Base-by-base conservation (phyloP, 805 yeast genomes). In the Teunomyces funiuensis region DNA sequence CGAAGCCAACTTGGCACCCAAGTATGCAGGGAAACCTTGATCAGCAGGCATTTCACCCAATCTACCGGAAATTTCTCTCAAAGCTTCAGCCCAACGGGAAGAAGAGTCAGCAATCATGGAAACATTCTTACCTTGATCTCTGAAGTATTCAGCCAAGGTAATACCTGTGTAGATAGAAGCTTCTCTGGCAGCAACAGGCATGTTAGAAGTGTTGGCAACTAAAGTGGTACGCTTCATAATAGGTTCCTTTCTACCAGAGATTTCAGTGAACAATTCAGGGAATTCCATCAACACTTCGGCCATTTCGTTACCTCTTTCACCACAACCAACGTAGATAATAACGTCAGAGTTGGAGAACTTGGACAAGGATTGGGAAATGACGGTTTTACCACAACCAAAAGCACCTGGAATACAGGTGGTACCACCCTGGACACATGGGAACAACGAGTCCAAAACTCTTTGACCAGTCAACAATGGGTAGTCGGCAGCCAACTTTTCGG, bases 41-140 rank as follows among this genome's bases (percentile, higher is more conserved):
- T 93, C 99, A 48, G 99, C 99, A 65, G 99, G 99, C 99, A 93
- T 93, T 78, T 93, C 99, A 73, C 99, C 99, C 67, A 93, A 78
- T 80, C 99, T 95, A 80, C 99, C 99, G 40, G 98, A 90, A 66
- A 93, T 85, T 80, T 93, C 99, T 84, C 99, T 90, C 65, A 93
- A 79, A 48, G 99, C 99, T 77, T 93, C 99, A 33, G 99, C 99
- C 99, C 99, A 93, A 79, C 99, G 90, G 23, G 97, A 90, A 25
- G 98, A 91, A 5, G 99, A 93, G 69, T 93, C 99, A 46, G 99
- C 99, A 85, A 93, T 93, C 98, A 93, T 93, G 25, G 98, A 82
- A 50, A 93, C 99, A 63, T 93, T 77, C 77, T 93, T 93, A 75
- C 99, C 99, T 76, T 93, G 99, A 76, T 93, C 99, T 80, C 99